A percentile compares a stretch with the other conserved stretches of the same genome.
Evolutionary conservation across 371 early-diverging fungal genomes (phyloP).

Genomic region (Saksenaea oblongispora): DNA sequence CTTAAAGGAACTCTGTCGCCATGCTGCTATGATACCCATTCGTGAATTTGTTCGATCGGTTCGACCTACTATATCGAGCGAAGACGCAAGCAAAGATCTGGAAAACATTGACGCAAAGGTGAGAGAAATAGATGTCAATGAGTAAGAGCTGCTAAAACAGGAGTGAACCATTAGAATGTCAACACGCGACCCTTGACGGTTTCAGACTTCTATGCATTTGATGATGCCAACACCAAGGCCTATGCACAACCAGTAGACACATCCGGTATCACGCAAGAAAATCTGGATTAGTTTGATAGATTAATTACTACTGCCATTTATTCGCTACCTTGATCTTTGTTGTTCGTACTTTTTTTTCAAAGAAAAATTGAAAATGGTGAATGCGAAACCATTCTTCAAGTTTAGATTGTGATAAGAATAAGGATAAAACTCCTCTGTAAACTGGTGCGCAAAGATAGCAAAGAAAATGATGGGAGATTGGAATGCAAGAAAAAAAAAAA

Average conservation of each 20-base stretch:
- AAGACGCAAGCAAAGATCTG: conserved; percentile 37
- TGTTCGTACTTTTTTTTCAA: neutral
- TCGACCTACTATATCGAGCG: conserved; percentile 27
- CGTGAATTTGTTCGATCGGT: conserved; percentile 80
- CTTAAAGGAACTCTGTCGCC: conserved; percentile 94
- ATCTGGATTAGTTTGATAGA: conserved; percentile 24
- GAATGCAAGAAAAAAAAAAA: neutral
- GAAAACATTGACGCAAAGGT: conserved; percentile 37
- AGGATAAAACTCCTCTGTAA: neutral
- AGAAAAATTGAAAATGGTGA: neutral
- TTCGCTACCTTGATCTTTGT: neutral
- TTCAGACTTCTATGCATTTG: conserved; percentile 62
- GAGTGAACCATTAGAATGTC: conserved; percentile 33
- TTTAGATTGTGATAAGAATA: neutral
- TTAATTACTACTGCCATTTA: neutral
- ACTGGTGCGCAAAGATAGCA: neutral
- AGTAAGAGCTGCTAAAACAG: neutral
- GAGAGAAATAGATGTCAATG: conserved; percentile 6
- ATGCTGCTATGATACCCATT: conserved; percentile 94
- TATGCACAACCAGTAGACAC: conserved; percentile 17
- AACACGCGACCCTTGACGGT: conserved; percentile 61
- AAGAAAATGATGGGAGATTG: neutral
- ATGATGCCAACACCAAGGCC: conserved; percentile 39
- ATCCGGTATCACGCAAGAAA: conserved; percentile 28
- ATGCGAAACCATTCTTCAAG: neutral